These are phyloP conservation scores for Russula emetica DNA, from an alignment of 768 basidiomycete species.

Conservation along the genomic window DNA sequence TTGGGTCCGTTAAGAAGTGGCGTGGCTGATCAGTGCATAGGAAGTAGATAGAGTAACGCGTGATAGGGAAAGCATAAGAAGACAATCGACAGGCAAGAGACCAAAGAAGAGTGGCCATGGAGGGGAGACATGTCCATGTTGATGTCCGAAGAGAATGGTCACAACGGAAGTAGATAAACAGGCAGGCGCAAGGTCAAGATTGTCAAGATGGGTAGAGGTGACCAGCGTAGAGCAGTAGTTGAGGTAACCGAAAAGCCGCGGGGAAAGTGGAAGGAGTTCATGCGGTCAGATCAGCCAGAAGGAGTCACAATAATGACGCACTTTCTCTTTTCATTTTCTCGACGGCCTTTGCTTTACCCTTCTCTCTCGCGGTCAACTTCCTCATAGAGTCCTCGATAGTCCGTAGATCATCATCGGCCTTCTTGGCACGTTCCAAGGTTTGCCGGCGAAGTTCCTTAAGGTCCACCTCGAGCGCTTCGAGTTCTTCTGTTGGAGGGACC, in stretches of 20 bases:
- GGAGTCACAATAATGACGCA: slow-evolving; percentile 44
- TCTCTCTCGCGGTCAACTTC: slow-evolving; percentile 69
- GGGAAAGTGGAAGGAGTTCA: slow-evolving; percentile 24
- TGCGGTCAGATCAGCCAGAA: slow-evolving; percentile 14
- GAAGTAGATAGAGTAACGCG: no score
- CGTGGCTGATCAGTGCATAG: slow-evolving; percentile 35
- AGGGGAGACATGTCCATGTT: background rate
- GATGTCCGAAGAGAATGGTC: background rate
- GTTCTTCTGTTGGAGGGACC: slow-evolving; percentile 69
- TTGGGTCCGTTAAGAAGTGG: slow-evolving; percentile 48
- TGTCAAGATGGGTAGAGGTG: slow-evolving; percentile 2
- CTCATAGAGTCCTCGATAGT: slow-evolving; percentile 74
- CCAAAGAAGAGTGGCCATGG: background rate
- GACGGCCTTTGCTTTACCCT: slow-evolving; percentile 63
- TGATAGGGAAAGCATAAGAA: background rate
- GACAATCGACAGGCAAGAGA: background rate
- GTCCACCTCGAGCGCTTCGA: slow-evolving; percentile 60
- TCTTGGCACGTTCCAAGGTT: slow-evolving; percentile 60
- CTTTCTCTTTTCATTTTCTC: slow-evolving; percentile 73
- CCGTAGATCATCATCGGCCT: slow-evolving; percentile 71
- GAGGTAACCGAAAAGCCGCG: slow-evolving; percentile 14
- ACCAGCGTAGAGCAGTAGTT: background rate
- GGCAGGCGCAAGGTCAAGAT: background rate
- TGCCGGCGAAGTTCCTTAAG: slow-evolving; percentile 50
- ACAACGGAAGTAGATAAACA: slow-evolving; percentile 1